Evolutionary conservation across 352 stramenopile species (phyloP).

Genomic region (Phytophthora fragariaefolia): DNA sequence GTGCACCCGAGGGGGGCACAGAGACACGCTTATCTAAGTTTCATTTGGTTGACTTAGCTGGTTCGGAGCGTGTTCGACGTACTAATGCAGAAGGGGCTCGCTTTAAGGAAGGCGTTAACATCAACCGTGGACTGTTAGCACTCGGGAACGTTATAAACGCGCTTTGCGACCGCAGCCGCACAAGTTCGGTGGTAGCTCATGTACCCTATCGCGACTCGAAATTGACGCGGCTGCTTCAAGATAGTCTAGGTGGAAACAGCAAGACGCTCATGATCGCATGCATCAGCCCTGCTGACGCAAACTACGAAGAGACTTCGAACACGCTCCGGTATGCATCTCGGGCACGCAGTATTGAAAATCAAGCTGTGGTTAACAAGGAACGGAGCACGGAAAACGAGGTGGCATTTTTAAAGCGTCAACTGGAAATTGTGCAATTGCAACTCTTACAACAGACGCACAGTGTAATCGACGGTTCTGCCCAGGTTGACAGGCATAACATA

Average conservation of each 20-base stretch:
- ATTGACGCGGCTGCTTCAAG: conserved; percentile 89
- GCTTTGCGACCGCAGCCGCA: conserved; percentile 84
- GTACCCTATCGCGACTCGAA: conserved; percentile 93
- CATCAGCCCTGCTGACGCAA: conserved; percentile 79
- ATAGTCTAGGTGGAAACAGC: conserved; percentile 90
- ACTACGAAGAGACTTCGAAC: conserved; percentile 95
- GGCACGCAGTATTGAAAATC: conserved; percentile 99
- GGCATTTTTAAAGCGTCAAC: conserved; percentile 64
- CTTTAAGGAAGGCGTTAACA: conserved; percentile 94
- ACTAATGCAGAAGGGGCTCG: conserved; percentile 86
- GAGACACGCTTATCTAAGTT: conserved; percentile 87
- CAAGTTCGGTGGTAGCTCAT: conserved; percentile 41
- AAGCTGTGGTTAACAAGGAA: conserved; percentile 97
- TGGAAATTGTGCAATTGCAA: conserved; percentile 71
- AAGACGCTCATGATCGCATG: conserved; percentile 93
- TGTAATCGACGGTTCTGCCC: not conserved
- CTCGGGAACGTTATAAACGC: conserved; percentile 96
- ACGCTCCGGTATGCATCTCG: conserved; percentile 96
- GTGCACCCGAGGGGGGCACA: conserved; percentile 22
- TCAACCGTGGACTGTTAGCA: conserved; percentile 95
- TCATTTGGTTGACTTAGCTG: conserved; percentile 96
- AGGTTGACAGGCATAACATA: not conserved
- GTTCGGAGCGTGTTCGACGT: conserved; percentile 92
- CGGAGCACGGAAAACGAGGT: conserved; percentile 88
- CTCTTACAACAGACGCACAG: conserved; percentile 49